Conservation (phyloP, 352 stramenopile species). For the Phytophthora cryptogea region DNA sequence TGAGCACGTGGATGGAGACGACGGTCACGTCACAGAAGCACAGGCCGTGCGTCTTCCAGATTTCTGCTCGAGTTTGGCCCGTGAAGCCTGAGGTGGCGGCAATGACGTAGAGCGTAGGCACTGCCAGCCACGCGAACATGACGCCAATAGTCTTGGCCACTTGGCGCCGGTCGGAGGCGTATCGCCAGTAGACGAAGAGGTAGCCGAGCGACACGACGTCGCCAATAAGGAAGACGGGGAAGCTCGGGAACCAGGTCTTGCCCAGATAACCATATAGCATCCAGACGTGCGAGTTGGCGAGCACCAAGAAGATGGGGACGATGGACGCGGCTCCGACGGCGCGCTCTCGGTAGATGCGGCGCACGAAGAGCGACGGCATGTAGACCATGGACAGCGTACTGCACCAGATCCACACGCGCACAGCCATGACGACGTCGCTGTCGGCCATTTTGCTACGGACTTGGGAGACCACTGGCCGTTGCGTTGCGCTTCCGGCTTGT, state of each 20-base stretch:
- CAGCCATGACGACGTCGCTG: conserved; percentile 24
- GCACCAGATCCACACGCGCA: conserved; percentile 36
- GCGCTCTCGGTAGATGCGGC: conserved; percentile 30
- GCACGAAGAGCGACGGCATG: conserved; percentile 35
- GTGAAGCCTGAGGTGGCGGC: conserved; percentile 31
- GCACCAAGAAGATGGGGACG: conserved; percentile 33
- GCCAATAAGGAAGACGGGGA: conserved; percentile 43
- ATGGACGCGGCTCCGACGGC: conserved; percentile 25
- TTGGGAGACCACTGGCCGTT: not conserved
- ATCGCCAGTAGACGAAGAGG: conserved; percentile 37
- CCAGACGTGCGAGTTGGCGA: conserved; percentile 38
- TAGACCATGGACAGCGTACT: conserved; percentile 35
- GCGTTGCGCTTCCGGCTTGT: too few species aligned
- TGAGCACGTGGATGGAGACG: conserved; percentile 43
- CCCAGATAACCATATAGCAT: conserved; percentile 39
- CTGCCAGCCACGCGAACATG: conserved; percentile 21
- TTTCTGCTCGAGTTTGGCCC: conserved; percentile 25
- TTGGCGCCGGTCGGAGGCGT: conserved; percentile 15
- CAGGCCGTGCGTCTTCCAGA: conserved; percentile 38
- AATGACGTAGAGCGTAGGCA: conserved; percentile 34
- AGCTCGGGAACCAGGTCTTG: conserved; percentile 40
- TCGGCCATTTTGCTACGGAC: conserved; percentile 12
- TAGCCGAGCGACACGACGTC: conserved; percentile 36
- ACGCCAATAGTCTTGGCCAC: conserved; percentile 23
- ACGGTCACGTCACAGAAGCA: conserved; percentile 40